Conservation (phyloP, 1,284 basidiomycete genomes). For the Microbotryum scabiosae region DNA sequence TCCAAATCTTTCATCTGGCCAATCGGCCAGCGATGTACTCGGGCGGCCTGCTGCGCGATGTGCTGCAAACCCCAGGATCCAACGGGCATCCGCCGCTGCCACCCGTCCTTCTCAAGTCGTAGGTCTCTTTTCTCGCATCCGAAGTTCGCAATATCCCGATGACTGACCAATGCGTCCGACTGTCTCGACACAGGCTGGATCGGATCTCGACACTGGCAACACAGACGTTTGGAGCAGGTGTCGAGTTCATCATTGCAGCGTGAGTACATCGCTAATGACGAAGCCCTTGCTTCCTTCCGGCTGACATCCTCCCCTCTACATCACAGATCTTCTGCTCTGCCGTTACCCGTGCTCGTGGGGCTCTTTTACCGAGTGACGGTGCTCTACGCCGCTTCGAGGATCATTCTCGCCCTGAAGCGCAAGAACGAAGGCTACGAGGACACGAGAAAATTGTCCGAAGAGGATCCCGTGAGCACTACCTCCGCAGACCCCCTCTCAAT, state of each 20-base stretch:
- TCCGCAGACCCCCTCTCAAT: no score
- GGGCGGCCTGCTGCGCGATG: conserved; percentile 25
- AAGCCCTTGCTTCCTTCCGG: no score
- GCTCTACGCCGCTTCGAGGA: conserved; percentile 32
- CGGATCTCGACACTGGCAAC: conserved; percentile 15
- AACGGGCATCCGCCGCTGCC: conserved; percentile 31
- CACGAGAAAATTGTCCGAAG: conserved; percentile 22
- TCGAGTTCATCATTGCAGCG: conserved; percentile 34
- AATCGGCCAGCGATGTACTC: conserved; percentile 32
- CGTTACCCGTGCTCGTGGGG: conserved; percentile 34
- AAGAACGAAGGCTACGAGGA: conserved; percentile 32
- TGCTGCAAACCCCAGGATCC: conserved; percentile 17
- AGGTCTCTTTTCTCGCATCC: not conserved
- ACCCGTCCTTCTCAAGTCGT: conserved; percentile 28
- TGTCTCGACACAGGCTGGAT: conserved; percentile 7
- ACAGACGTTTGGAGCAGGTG: conserved; percentile 33
- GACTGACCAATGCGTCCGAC: not conserved
- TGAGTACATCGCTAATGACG: not conserved
- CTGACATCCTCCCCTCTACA: not conserved
- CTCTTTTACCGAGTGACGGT: conserved; percentile 35
- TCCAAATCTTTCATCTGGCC: conserved; percentile 35
- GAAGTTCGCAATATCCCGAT: not conserved
- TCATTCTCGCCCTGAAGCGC: conserved; percentile 32
- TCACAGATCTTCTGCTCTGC: conserved; percentile 32
- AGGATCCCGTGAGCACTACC: conserved; percentile 21